Evolutionary conservation across 345 rosid species (phyloP).

Genomic region (Murraya paniculata): DNA sequence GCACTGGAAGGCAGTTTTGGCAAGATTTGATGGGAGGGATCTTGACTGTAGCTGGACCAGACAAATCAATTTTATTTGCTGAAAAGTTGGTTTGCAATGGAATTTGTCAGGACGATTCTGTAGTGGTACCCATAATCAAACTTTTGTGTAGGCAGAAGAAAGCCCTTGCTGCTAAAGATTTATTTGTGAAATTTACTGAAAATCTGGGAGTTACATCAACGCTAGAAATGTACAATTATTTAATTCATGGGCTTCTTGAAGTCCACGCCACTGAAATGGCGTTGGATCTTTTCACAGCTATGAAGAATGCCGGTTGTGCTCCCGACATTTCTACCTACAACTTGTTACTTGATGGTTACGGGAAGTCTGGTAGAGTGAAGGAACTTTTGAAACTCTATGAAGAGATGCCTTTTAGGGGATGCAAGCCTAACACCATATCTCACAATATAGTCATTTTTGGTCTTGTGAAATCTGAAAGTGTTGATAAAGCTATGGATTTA

Average conservation of each 20-base stretch:
- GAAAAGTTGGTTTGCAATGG: constrained; percentile 53
- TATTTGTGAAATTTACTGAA: constrained; percentile 59
- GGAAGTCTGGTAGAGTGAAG: constrained; percentile 56
- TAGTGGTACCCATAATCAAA: constrained; percentile 64
- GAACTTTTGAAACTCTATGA: constrained; percentile 55
- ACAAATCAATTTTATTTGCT: constrained; percentile 53
- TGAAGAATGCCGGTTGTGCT: constrained; percentile 58
- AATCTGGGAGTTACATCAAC: constrained; percentile 51
- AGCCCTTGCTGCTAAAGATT: constrained; percentile 42
- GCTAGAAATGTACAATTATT: constrained; percentile 46
- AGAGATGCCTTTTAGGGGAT: constrained; percentile 58
- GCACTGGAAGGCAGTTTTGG: constrained; percentile 44
- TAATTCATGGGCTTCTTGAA: constrained; percentile 67
- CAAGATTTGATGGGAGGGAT: constrained; percentile 74
- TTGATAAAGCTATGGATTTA: constrained; percentile 68
- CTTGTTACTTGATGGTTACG: constrained; percentile 62
- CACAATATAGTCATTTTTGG: constrained; percentile 77
- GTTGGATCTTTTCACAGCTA: constrained; percentile 44
- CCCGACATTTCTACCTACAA: constrained; percentile 72
- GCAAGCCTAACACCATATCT: constrained; percentile 61
- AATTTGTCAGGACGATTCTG: constrained; percentile 52
- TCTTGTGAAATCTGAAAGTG: constrained; percentile 52
- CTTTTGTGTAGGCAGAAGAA: constrained; percentile 57
- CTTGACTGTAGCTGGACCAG: constrained; percentile 55
- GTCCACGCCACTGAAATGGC: constrained; percentile 43